Conservation (phyloP, 2,329 filamentous ascomycete genomes). For the Capronia coronata region DNA sequence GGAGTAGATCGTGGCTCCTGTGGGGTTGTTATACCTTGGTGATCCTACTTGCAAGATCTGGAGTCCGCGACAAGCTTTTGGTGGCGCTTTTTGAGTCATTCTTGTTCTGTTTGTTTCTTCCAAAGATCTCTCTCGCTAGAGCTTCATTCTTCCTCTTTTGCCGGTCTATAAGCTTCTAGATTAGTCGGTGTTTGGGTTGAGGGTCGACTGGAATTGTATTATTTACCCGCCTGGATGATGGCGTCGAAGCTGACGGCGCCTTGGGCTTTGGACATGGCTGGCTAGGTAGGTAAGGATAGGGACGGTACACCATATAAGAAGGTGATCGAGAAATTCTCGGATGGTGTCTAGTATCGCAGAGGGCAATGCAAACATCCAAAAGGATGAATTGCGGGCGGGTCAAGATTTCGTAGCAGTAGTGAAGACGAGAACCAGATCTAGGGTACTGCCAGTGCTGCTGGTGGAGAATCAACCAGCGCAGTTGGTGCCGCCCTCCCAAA, state of each 20-base stretch:
- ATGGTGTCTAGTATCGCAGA: neutral
- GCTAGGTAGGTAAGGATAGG: neutral
- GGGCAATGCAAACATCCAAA: neutral
- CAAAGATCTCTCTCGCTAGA: conserved; percentile 55
- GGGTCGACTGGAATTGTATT: neutral
- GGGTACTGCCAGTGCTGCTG: too few species aligned
- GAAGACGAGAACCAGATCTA: too few species aligned
- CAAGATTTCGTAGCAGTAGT: neutral
- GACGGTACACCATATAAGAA: neutral
- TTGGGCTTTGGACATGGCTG: conserved; percentile 35
- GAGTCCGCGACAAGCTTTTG: conserved; percentile 38
- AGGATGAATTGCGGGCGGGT: too few species aligned
- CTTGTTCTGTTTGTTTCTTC: conserved; percentile 46
- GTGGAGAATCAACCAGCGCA: too few species aligned
- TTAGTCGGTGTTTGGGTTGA: conserved; percentile 11
- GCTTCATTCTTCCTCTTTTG: conserved; percentile 51
- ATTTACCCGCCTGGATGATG: conserved; percentile 47
- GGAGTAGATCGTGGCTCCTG: neutral
- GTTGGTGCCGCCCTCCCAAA: too few species aligned
- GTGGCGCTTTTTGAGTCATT: conserved; percentile 33
- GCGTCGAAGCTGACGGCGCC: conserved; percentile 43
- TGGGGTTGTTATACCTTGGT: conserved; percentile 43
- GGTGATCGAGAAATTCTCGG: neutral
- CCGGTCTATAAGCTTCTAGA: conserved; percentile 39
- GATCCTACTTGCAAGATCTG: conserved; percentile 53